Evolutionary conservation across 306 rosid species (phyloP).

Genomic region (Quercus alba): DNA sequence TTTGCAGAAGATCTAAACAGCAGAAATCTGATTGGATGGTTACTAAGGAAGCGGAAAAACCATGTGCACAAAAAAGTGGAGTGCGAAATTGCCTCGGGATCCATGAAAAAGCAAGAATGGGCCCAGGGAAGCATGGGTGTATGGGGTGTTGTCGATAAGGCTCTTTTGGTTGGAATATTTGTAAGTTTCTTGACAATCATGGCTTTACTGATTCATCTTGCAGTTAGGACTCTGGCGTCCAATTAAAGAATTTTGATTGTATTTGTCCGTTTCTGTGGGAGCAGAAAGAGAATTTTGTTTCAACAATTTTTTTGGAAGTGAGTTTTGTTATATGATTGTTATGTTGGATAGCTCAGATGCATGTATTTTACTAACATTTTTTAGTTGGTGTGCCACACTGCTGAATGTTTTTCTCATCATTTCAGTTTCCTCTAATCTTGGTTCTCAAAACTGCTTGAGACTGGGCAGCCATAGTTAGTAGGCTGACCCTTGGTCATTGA

Average conservation of each 20-base stretch:
- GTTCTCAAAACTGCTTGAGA: background rate
- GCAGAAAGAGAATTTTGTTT: background rate
- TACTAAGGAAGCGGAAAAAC: conserved; percentile 62
- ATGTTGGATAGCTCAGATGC: background rate
- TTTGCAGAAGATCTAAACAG: conserved; percentile 39
- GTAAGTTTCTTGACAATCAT: conserved; percentile 64
- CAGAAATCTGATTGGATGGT: conserved; percentile 60
- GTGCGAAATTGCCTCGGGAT: conserved; percentile 32
- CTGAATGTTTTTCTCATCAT: background rate
- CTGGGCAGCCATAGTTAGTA: background rate
- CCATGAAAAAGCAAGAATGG: conserved; percentile 36
- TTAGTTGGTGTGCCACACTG: background rate
- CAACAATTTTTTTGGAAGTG: background rate
- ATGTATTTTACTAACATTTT: background rate
- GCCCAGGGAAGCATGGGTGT: conserved; percentile 21
- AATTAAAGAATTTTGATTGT: conserved; percentile 19
- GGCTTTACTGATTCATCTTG: conserved; percentile 47
- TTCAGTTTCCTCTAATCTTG: background rate
- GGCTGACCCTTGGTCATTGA: background rate
- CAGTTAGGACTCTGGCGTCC: conserved; percentile 37
- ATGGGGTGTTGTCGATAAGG: conserved; percentile 68
- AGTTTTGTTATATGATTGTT: background rate
- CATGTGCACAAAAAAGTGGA: conserved; percentile 36
- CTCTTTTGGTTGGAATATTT: conserved; percentile 77
- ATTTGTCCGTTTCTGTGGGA: conserved; percentile 6